Evolutionary conservation across 345 rosid genomes (phyloP), one percentile per base, ranked within the genome.

Genomic region (Geranium rotundifolium): DNA sequence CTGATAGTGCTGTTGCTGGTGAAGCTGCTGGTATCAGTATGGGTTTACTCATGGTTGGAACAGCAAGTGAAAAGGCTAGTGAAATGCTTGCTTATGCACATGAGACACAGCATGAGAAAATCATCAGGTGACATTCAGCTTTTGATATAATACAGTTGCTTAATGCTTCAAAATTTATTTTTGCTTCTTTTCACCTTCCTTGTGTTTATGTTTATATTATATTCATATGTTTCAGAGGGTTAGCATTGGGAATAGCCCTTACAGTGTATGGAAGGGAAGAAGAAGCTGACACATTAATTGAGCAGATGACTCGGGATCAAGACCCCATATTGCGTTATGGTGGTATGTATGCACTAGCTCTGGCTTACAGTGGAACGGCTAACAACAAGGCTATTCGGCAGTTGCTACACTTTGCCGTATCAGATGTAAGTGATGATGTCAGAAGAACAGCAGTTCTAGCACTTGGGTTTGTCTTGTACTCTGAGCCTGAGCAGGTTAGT

Each of bases 1-100:
- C 88, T 34, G 99, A 95, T 75, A 88, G 95, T 77, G 97, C 97
- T 19, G 96, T 95, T 69, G 97, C 97, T 54, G 96, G 99, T 69
- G 99, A 95, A 80, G 99, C 99, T 80, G 99, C 97, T 67, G 99
- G 99, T 54, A 85, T 95, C 65, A 83, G 97, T 74, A 95, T 95
- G 97, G 99, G 99, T 61, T 73, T 95, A 67, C 86, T 95, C 18
- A 85, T 95, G 99, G 99, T 88, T 70, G 99, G 99, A 74, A 90
- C 99, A 57, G 96, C 97, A 27, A 95, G 92, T 61, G 97, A 86
- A 73, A 95, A 85, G 74, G 97, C 97, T 17, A 78, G 88, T 49
- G 99, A 95, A 83, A 95, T 95, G 99, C 99, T 95, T 73, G 77
- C 87, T 29, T 95, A 90, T 76, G 96, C 99, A 58, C 99, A 95